Evolutionary conservation across 78 protist species (phyloP).

Genomic region (Monosiga brevicollis): DNA sequence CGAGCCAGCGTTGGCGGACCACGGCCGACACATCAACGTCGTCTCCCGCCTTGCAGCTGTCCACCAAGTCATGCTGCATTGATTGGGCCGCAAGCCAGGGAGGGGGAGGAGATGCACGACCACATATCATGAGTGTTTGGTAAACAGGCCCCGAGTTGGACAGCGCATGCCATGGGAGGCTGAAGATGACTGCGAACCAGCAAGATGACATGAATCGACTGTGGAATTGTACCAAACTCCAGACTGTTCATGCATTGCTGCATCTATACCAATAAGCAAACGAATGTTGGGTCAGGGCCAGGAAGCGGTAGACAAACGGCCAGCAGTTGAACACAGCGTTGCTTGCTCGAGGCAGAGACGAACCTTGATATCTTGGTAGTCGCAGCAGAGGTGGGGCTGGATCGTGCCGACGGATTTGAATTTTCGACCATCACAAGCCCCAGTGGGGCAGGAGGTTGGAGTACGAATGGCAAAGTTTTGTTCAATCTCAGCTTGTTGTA

Average conservation of each 20-base stretch:
- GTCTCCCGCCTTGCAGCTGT: slow-evolving; percentile 85
- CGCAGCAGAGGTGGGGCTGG: neutral
- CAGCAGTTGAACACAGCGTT: neutral
- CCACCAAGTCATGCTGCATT: slow-evolving; percentile 79
- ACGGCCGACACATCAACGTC: slow-evolving; percentile 58
- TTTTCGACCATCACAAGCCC: neutral
- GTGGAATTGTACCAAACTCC: slow-evolving; percentile 75
- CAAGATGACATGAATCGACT: slow-evolving; percentile 63
- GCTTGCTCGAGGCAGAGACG: neutral
- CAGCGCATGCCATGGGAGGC: neutral
- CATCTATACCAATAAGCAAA: slow-evolving; percentile 18
- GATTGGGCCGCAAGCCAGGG: no score
- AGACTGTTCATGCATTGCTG: slow-evolving; percentile 63
- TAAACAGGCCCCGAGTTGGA: neutral
- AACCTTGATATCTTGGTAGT: slow-evolving; percentile 52
- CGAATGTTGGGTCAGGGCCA: neutral
- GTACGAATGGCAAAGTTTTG: neutral
- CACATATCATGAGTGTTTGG: neutral
- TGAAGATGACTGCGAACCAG: neutral
- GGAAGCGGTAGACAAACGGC: neutral
- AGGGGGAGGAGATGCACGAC: neutral
- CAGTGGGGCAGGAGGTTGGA: slow-evolving; percentile 3
- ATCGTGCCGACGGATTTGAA: neutral
- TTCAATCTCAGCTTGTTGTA: slow-evolving; percentile 8
- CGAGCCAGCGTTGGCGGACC: slow-evolving; percentile 51